phyloP scores from a whole-genome alignment of 1,139 yeast genomes.

The Kodamaea suecica region DNA sequence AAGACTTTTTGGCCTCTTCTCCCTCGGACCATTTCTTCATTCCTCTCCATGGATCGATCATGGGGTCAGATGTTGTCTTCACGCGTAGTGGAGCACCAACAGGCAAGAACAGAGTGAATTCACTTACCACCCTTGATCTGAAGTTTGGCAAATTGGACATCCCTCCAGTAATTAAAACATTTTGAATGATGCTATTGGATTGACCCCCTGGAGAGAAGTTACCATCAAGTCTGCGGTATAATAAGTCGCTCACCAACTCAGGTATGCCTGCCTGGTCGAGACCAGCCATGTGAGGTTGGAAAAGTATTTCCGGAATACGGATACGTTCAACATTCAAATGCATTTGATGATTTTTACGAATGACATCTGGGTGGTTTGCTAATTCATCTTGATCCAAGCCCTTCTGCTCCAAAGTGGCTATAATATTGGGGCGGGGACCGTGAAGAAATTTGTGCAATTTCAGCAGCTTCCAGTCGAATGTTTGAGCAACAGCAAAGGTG shows the following conservation, averaged over 20 bases:
- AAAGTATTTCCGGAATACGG: slow-evolving; percentile 85
- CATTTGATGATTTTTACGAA: slow-evolving; percentile 65
- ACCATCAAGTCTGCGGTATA: slow-evolving; percentile 58
- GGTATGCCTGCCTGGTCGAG: slow-evolving; percentile 89
- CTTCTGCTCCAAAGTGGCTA: slow-evolving; percentile 42
- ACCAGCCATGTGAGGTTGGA: slow-evolving; percentile 95
- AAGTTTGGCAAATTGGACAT: slow-evolving; percentile 64
- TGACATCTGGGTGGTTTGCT: slow-evolving; percentile 43
- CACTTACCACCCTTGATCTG: slow-evolving; percentile 60
- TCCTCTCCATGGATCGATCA: slow-evolving; percentile 88
- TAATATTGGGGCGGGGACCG: slow-evolving; percentile 72
- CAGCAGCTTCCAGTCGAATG: slow-evolving; percentile 80
- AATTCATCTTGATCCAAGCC: slow-evolving; percentile 44
- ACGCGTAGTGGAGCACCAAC: slow-evolving; percentile 61
- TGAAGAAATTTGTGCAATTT: slow-evolving; percentile 78
- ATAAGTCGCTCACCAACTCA: slow-evolving; percentile 70
- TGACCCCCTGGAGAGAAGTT: slow-evolving; percentile 53
- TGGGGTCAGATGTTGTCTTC: slow-evolving; percentile 62
- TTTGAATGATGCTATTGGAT: slow-evolving; percentile 49
- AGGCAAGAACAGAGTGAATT: slow-evolving; percentile 71
- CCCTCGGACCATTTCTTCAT: slow-evolving; percentile 77
- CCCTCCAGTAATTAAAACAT: slow-evolving; percentile 87
- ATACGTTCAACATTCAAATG: slow-evolving; percentile 89
- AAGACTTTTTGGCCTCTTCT: slow-evolving; percentile 45
- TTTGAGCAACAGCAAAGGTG: slow-evolving; percentile 68